Conservation (phyloP, 495 filamentous ascomycete species). For the Neurospora cerealis region DNA sequence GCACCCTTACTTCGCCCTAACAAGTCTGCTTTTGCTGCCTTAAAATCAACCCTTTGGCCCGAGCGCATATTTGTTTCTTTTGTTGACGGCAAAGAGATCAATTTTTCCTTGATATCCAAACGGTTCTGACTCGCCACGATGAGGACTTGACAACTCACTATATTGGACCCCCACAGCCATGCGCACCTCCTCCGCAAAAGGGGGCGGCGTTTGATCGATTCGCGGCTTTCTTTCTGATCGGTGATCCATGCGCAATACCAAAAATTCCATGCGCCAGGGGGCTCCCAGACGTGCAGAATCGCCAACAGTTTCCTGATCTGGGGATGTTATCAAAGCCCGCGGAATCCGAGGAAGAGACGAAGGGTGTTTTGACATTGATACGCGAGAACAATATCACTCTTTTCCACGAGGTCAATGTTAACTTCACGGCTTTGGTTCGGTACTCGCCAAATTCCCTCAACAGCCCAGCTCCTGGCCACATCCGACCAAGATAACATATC, state of each 20-base stretch:
- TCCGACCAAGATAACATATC: not conserved
- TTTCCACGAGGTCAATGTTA: not conserved
- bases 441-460: not conserved
- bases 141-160: not conserved
- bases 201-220: not conserved
- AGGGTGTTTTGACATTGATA: not conserved
- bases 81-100: not conserved
- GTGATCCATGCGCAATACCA: not conserved
- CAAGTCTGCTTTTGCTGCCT: not conserved
- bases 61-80: not conserved
- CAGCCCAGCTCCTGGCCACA: not conserved
- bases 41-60: not conserved
- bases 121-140: not conserved
- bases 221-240: not conserved
- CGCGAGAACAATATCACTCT: not conserved
- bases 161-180: not conserved
- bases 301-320: not conserved
- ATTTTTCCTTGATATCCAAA: not conserved
- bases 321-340: not conserved
- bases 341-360: not conserved
- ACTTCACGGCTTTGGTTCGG: not conserved
- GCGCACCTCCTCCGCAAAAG: not conserved
- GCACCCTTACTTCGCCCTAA: not conserved
- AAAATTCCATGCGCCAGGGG: not conserved
- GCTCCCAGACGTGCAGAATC: not conserved